phyloP scores from a whole-genome alignment of 306 rosid genomes.

The Quercus agrifolia region DNA sequence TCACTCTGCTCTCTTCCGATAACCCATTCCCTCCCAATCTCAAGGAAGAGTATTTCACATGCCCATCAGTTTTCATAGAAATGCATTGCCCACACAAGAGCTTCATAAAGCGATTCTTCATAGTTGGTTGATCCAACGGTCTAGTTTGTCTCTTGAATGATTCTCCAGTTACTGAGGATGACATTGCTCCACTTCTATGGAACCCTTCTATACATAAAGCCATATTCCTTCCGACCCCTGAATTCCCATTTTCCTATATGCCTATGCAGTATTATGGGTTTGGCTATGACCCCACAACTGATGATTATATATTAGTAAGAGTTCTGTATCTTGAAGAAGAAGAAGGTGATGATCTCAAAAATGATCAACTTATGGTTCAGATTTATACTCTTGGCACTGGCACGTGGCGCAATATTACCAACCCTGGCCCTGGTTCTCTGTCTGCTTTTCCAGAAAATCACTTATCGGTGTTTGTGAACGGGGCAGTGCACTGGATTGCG shows the following conservation, averaged over 20 bases:
- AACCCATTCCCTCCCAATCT: too few species aligned
- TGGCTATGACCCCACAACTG: slow-evolving; percentile 1
- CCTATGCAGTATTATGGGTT: background rate
- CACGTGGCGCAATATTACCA: background rate
- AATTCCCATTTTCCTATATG: background rate
- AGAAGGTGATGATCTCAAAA: background rate
- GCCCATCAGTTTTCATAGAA: background rate
- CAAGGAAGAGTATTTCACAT: too few species aligned
- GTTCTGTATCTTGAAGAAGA: background rate
- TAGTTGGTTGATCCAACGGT: slow-evolving; percentile 3
- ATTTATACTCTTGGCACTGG: slow-evolving; percentile 4
- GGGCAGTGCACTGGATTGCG: slow-evolving; percentile 12
- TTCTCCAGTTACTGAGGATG: background rate
- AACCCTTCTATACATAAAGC: slow-evolving; percentile 9
- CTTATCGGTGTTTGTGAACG: slow-evolving; percentile 3
- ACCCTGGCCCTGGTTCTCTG: background rate
- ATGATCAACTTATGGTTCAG: background rate
- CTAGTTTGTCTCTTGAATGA: background rate
- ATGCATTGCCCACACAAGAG: background rate
- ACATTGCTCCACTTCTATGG: background rate
- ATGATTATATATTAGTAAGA: slow-evolving; percentile 4
- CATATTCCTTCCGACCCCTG: background rate
- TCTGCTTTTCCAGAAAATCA: background rate
- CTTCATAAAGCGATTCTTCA: background rate
- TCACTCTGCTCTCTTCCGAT: too few species aligned